A percentile compares a stretch with the other conserved stretches of the same genome.
phyloP scores from a whole-genome alignment of 768 basidiomycete genomes.

The Thelephora aurantiotincta region DNA sequence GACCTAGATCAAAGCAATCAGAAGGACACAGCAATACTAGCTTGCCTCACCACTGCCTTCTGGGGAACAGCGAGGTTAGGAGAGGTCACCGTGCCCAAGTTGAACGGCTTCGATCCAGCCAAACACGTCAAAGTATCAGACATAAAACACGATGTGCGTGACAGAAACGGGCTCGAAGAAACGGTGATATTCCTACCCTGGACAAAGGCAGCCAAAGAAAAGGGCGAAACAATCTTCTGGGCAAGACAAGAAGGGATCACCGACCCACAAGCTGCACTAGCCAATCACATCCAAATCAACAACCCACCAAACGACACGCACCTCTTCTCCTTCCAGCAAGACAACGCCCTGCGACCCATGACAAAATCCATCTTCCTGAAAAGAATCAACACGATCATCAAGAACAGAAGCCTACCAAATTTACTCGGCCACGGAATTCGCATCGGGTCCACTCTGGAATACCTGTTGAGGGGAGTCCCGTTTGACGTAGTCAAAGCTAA shows the following conservation, averaged over 20 bases:
- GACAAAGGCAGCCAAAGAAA: constrained; percentile 6
- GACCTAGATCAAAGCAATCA: constrained; percentile 8
- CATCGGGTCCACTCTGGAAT: too few species aligned
- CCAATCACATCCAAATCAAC: too few species aligned
- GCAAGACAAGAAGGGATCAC: constrained; percentile 14
- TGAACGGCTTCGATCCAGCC: constrained; percentile 17
- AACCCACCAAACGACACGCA: too few species aligned
- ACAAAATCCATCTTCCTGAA: too few species aligned
- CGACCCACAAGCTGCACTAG: too few species aligned
- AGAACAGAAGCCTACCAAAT: background rate
- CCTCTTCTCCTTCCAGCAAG: constrained; percentile 2
- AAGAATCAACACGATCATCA: too few species aligned
- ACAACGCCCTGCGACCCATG: background rate
- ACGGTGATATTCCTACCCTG: constrained; percentile 17
- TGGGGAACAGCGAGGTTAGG: constrained; percentile 19
- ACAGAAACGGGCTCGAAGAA: constrained; percentile 13
- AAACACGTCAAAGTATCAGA: constrained; percentile 16
- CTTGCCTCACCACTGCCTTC: constrained; percentile 26
- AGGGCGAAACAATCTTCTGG: constrained; percentile 21
- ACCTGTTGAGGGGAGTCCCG: constrained; percentile 11
- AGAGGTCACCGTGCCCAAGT: constrained; percentile 22
- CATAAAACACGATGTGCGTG: constrained; percentile 7
- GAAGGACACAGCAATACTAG: constrained; percentile 21
- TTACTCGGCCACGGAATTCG: too few species aligned
- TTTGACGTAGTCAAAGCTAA: constrained; percentile 20